phyloP scores from a whole-genome alignment of 2,329 filamentous ascomycete genomes.

The Periconia macrospinosa region DNA sequence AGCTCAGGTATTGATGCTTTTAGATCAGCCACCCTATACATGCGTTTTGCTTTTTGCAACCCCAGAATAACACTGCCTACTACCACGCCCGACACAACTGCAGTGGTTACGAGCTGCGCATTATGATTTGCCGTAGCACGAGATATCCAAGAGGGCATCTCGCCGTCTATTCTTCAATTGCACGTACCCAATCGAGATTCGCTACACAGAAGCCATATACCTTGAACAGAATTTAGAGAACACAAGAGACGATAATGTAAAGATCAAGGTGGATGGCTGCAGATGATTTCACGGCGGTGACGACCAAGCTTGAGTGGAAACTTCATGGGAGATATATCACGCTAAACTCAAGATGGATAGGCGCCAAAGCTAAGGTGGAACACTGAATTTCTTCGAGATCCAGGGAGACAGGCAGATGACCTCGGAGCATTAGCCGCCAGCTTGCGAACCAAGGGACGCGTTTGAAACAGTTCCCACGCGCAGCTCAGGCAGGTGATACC shows the following conservation, averaged over 20 bases:
- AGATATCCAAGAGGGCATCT: constrained; percentile 52
- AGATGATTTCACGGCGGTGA: constrained; percentile 11
- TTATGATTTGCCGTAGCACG: constrained; percentile 49
- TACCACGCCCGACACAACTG: constrained; percentile 57
- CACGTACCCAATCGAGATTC: not conserved
- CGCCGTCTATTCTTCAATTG: not conserved
- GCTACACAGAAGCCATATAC: constrained; percentile 1
- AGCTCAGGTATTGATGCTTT: constrained; percentile 65
- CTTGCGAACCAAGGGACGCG: constrained; percentile 41
- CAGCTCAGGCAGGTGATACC: constrained; percentile 31
- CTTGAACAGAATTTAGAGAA: not conserved
- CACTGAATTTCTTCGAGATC: constrained; percentile 19
- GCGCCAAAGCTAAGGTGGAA: constrained; percentile 10
- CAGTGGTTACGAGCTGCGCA: constrained; percentile 70
- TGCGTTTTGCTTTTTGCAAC: constrained; percentile 58
- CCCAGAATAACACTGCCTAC: constrained; percentile 59
- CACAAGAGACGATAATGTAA: not conserved
- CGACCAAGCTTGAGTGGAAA: constrained; percentile 8
- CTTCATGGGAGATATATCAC: not conserved
- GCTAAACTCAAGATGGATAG: constrained; percentile 19
- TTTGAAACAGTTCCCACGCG: constrained; percentile 41
- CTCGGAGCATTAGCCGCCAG: constrained; percentile 25
- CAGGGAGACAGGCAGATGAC: constrained; percentile 28
- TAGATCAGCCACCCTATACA: constrained; percentile 58
- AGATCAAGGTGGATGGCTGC: not conserved